A percentile compares a stretch with the other conserved stretches of the same genome.
Conservation (phyloP, 2,329 filamentous ascomycete genomes). For the Trichoderma aggressivum region DNA sequence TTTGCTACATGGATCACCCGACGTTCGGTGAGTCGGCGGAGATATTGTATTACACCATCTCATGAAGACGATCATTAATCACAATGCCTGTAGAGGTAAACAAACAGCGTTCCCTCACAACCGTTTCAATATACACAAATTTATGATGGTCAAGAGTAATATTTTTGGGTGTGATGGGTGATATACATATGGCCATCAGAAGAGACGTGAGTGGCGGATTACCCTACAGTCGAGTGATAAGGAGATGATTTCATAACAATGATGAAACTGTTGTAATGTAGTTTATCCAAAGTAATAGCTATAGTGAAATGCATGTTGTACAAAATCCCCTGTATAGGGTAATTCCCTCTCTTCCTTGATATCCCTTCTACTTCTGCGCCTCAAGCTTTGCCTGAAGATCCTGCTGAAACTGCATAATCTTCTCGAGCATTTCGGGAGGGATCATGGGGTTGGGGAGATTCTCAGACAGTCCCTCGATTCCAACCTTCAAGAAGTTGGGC, state of each 20-base stretch:
- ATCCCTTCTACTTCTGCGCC: not conserved
- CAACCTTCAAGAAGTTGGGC: slow-evolving; percentile 16
- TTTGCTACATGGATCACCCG: not conserved
- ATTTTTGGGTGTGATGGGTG: not conserved
- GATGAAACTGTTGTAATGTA: not conserved
- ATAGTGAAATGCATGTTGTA: not conserved
- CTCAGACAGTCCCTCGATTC: slow-evolving; percentile 13
- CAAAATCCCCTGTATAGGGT: not conserved
- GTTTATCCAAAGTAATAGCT: not conserved
- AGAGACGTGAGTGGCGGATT: not conserved
- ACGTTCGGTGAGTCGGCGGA: not conserved
- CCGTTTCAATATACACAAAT: not conserved
- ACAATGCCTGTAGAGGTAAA: not conserved
- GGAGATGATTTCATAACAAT: not conserved
- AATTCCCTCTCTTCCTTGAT: not conserved
- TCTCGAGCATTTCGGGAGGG: not conserved
- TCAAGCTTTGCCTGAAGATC: not conserved
- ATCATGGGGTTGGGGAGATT: not conserved
- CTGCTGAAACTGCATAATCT: not conserved
- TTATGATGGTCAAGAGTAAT: not conserved
- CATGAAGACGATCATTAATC: not conserved
- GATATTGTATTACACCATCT: not conserved
- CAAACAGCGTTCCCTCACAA: not conserved
- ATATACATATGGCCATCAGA: not conserved
- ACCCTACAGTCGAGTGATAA: not conserved